Percentiles rank a stretch among this genome's conserved stretches.
Conservation (phyloP, 345 rosid genomes). For the Eucalyptus regnans region DNA sequence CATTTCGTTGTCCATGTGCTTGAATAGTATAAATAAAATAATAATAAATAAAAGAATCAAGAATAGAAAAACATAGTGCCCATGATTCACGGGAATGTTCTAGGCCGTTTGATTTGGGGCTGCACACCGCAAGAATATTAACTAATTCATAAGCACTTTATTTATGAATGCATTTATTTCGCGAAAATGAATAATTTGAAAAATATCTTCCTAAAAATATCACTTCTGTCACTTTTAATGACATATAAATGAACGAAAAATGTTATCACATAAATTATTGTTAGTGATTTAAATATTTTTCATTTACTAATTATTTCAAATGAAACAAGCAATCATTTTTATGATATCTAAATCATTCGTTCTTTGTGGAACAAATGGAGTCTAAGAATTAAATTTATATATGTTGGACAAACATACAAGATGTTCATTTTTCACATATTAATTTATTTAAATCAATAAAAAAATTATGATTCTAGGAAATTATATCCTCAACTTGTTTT, state of each 20-base stretch:
- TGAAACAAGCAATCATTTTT: neutral
- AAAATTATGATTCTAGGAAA: too few relatives aligned
- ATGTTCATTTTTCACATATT: neutral
- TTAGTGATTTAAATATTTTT: neutral
- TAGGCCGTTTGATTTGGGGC: neutral
- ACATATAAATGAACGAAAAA: neutral
- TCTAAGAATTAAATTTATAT: neutral
- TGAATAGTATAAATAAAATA: neutral
- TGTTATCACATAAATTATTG: neutral
- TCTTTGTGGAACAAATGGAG: rapidly evolving
- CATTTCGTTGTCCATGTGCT: neutral
- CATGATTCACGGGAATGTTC: neutral
- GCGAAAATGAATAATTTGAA: rapidly evolving
- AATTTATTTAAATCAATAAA: neutral
- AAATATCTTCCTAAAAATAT: neutral
- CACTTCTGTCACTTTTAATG: rapidly evolving
- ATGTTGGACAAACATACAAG: neutral
- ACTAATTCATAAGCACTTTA: neutral
- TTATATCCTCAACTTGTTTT: neutral
- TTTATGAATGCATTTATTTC: rapidly evolving
- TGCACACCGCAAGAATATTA: neutral
- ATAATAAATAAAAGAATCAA: neutral
- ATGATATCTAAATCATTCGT: rapidly evolving
- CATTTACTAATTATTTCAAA: neutral
- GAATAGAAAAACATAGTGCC: neutral